These are phyloP conservation scores for Psilocybe cubensis DNA, from an alignment of 768 basidiomycete species.

Conservation along the genomic window DNA sequence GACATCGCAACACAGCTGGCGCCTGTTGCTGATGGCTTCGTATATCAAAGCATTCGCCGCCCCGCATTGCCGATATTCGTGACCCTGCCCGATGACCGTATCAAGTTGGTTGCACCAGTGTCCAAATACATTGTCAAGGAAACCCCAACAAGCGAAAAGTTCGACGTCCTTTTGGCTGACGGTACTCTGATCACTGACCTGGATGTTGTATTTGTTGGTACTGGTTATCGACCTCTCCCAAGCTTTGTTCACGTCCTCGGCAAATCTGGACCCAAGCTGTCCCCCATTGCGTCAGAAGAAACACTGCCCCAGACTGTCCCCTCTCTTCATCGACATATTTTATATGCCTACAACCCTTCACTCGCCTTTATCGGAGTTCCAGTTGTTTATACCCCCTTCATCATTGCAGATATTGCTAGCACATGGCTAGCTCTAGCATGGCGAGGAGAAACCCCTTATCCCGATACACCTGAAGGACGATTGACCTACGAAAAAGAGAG, in stretches of 20 bases:
- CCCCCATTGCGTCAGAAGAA: constrained; percentile 30
- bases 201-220: constrained; percentile 49
- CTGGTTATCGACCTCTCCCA: constrained; percentile 48
- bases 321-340: constrained; percentile 43
- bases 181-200: constrained; percentile 41
- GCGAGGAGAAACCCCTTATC: constrained; percentile 34
- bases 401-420: constrained; percentile 50
- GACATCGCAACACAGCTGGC: constrained; percentile 53
- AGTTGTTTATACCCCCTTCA: constrained; percentile 50
- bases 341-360: constrained; percentile 49
- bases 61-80: constrained; percentile 40
- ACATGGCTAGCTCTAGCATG: constrained; percentile 52
- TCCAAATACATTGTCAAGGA: constrained; percentile 28
- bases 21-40: constrained; percentile 38
- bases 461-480: constrained; percentile 32
- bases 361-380: constrained; percentile 50
- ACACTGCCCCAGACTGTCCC: constrained; percentile 43
- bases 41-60: constrained; percentile 51
- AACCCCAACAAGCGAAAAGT: constrained; percentile 19
- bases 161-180: constrained; percentile 41
- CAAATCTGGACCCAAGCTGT: constrained; percentile 12
- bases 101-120: constrained; percentile 47
- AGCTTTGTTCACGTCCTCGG: constrained; percentile 43
- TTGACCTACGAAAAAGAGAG: constrained; percentile 44
- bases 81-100: constrained; percentile 44